Evolutionary conservation across 2,329 filamentous ascomycete genomes (phyloP).

Genomic region (Fusarium beomiforme): DNA sequence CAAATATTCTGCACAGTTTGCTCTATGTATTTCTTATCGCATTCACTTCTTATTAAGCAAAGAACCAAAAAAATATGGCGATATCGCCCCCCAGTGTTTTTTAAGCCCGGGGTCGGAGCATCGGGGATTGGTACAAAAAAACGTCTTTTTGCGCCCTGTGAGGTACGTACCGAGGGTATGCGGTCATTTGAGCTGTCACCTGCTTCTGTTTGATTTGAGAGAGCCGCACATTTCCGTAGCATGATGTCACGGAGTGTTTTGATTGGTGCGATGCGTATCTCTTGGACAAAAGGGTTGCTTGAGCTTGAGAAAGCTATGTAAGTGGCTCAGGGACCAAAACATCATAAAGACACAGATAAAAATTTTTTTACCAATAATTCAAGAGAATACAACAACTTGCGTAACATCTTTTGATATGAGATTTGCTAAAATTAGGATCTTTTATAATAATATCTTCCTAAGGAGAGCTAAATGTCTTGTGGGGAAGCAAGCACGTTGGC

Average conservation of each 20-base stretch:
- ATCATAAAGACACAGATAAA: too few relatives aligned
- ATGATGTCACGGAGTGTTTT: conserved; percentile 30
- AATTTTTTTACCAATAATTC: too few relatives aligned
- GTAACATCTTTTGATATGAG: too few relatives aligned
- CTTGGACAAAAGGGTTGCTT: conserved; percentile 21
- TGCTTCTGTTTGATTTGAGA: neutral
- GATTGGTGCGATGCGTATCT: conserved; percentile 27
- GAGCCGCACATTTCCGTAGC: conserved; percentile 41
- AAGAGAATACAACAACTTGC: too few relatives aligned
- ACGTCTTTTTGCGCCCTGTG: conserved; percentile 1
- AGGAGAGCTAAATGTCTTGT: neutral
- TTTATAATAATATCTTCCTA: too few relatives aligned
- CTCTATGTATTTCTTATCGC: neutral
- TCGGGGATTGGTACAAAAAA: conserved; percentile 31
- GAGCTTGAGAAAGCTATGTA: neutral
- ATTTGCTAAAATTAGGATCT: too few relatives aligned
- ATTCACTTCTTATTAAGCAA: conserved; percentile 11
- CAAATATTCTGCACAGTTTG: neutral
- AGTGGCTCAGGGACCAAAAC: neutral
- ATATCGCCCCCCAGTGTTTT: conserved; percentile 23
- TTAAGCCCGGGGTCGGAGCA: conserved; percentile 36
- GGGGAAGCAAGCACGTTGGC: neutral
- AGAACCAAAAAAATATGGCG: conserved; percentile 7
- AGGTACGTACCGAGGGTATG: conserved; percentile 19
- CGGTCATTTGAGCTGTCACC: conserved; percentile 19